A percentile compares a stretch with the other conserved stretches of the same genome.
Evolutionary conservation across 108 stramenopile species (phyloP).

Genomic region (Nannochloropsis granulata): DNA sequence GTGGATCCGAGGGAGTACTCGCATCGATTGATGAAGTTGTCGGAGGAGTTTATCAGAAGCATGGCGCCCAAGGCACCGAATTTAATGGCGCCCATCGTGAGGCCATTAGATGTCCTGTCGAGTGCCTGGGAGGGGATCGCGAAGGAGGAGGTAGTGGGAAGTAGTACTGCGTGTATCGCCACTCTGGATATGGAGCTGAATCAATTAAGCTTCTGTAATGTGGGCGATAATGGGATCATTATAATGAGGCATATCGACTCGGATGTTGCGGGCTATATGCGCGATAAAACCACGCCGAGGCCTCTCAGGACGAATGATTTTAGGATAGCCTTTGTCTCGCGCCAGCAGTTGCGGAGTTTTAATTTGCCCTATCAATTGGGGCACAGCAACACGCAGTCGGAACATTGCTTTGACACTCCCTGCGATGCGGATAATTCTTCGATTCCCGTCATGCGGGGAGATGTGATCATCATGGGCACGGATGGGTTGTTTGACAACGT

Average conservation of each 20-base stretch:
- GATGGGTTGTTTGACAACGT: constrained; percentile 95
- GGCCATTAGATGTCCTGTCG: constrained; percentile 32
- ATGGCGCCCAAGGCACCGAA: constrained; percentile 33
- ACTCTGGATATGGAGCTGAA: constrained; percentile 70
- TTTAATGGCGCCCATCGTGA: constrained; percentile 48
- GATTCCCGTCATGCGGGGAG: constrained; percentile 73
- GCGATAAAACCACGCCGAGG: constrained; percentile 51
- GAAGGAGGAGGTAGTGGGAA: constrained; percentile 57
- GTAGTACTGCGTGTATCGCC: constrained; percentile 70
- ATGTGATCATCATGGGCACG: constrained; percentile 84
- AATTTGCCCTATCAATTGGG: constrained; percentile 91
- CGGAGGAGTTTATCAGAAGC: constrained; percentile 15
- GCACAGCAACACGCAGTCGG: constrained; percentile 32
- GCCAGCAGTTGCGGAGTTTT: constrained; percentile 82
- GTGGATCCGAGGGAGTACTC: constrained; percentile 82
- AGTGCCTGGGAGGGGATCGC: constrained; percentile 42
- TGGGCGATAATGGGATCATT: constrained; percentile 86
- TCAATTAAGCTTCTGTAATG: constrained; percentile 79
- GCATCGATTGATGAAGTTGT: constrained; percentile 52
- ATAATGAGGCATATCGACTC: constrained; percentile 85
- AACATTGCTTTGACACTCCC: constrained; percentile 58
- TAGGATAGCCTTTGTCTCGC: constrained; percentile 73
- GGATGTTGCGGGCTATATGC: constrained; percentile 69
- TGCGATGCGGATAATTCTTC: constrained; percentile 68
- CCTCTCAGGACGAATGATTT: constrained; percentile 62